Base-by-base conservation (phyloP, 2,329 filamentous ascomycete species). In the Ophiostoma ulmi region DNA sequence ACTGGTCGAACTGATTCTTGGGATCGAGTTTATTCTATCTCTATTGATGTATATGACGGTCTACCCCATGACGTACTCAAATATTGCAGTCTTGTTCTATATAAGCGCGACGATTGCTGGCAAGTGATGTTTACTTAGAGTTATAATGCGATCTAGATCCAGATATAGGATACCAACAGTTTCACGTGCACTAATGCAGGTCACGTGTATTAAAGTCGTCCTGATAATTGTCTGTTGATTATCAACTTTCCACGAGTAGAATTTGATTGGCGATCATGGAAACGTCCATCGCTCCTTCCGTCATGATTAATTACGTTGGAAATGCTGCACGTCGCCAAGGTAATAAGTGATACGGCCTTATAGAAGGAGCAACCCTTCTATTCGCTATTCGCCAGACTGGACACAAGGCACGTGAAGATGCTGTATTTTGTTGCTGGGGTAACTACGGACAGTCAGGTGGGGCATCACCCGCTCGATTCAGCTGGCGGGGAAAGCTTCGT, bases 381-480 rank as follows among this genome's bases (percentile, higher is more conserved):
- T 48, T 10, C 5, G 41, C 14, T 14, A 48, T 48, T 14, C 44
- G 14, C 11, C 13, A 20, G 44, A 5, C 13, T 14, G 44, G 6
- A 48, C 44, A 17, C 52, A 58, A 58, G 52, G n/a, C 52, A 10
- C 55, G 73, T 31, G n/a, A 73, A 44, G 41, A 44, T 44, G 41
- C 44, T 48, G 17, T 48, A 17, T 48, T n/a, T 72, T 72, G 75
- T 76, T 76, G 75, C 75, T 73, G 74, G 69, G 72, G 71, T 75
- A 76, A 76, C 75, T 68, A 64, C 48, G 44, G 17, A 22, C 67
- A 69, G 69, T 71, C 44, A 70, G 39, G 71, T 73, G 73, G 73
- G 72, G 71, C 67, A 65, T 66, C 69, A 31, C 22, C 63, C 61
- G 31, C 8, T 39, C 48, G 35, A n/a, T 35, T 64, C 61, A 64